Evolutionary conservation across 2,329 filamentous ascomycete species (phyloP).

Genomic region (Pezicula rhizophila): DNA sequence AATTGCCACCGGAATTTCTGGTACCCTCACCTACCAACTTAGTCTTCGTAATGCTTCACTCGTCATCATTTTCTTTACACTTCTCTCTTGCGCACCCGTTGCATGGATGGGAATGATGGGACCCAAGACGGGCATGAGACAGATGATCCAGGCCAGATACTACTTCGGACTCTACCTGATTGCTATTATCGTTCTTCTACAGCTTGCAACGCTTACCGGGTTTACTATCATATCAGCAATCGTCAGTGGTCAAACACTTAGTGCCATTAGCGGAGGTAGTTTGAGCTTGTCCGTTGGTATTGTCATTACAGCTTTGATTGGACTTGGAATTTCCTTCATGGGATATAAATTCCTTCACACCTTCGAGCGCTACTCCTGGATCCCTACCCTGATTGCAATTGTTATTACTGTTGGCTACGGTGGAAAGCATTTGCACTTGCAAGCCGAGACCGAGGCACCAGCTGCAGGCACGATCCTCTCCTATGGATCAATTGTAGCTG

Average conservation of each 20-base stretch:
- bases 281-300: constrained; percentile 52
- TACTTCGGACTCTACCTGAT: constrained; percentile 56
- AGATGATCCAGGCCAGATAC: constrained; percentile 60
- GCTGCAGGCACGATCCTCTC: constrained; percentile 42
- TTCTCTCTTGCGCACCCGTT: constrained; percentile 46
- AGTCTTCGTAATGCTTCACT: constrained; percentile 44
- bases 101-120: constrained; percentile 53
- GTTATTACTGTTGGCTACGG: constrained; percentile 50
- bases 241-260: constrained; percentile 53
- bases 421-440: constrained; percentile 41
- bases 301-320: constrained; percentile 51
- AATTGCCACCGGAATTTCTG: constrained; percentile 59
- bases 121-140: constrained; percentile 57
- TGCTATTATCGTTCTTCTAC: constrained; percentile 53
- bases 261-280: constrained; percentile 42
- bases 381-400: constrained; percentile 49
- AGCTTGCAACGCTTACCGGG: constrained; percentile 55
- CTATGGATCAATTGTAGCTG: constrained; percentile 56
- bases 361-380: constrained; percentile 53
- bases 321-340: constrained; percentile 55
- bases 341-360: constrained; percentile 51
- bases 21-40: constrained; percentile 47
- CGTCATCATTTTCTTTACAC: constrained; percentile 57
- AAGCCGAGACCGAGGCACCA: constrained; percentile 34
- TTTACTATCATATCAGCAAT: constrained; percentile 58